Percentiles rank a stretch among this genome's conserved stretches.
phyloP scores from a whole-genome alignment of 768 basidiomycete genomes.

The Glaciozyma antarctica region DNA sequence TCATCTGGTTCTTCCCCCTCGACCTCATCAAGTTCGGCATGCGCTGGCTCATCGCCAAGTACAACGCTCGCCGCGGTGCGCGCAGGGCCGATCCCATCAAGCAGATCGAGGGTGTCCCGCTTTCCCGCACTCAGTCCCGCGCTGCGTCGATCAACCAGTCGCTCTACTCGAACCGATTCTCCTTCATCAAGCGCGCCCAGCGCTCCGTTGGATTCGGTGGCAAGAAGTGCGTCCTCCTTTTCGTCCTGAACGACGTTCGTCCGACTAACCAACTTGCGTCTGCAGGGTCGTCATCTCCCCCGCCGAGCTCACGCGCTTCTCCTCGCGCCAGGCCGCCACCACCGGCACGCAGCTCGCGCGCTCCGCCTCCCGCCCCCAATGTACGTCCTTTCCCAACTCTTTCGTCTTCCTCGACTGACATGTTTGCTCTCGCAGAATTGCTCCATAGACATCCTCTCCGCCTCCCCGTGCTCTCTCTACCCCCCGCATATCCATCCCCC shows the following conservation, averaged over 20 bases:
- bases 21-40: conserved; percentile 83
- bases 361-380: conserved; percentile 5
- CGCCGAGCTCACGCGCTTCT: conserved; percentile 72
- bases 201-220: conserved; percentile 81
- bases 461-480: too few relatives aligned
- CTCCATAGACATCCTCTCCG: too few relatives aligned
- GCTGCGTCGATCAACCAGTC: conserved; percentile 50
- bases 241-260: too few relatives aligned
- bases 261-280: too few relatives aligned
- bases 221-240: conserved; percentile 37
- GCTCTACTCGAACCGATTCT: conserved; percentile 60
- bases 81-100: conserved; percentile 42
- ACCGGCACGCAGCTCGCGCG: conserved; percentile 69
- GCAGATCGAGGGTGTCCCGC: conserved; percentile 53
- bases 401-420: too few relatives aligned
- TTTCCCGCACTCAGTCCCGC: conserved; percentile 79
- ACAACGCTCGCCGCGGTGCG: conserved; percentile 47
- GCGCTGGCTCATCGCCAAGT: conserved; percentile 80
- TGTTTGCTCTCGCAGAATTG: too few relatives aligned
- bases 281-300: conserved; percentile 13
- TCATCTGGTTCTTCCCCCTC: conserved; percentile 89
- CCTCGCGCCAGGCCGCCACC: conserved; percentile 69
- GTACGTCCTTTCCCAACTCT: too few relatives aligned
- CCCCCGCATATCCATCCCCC: too few relatives aligned
- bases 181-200: conserved; percentile 68